A percentile compares a stretch with the other conserved stretches of the same genome.
phyloP scores from a whole-genome alignment of 192 early-diverging fungal genomes.

The Mortierella hygrophila region DNA sequence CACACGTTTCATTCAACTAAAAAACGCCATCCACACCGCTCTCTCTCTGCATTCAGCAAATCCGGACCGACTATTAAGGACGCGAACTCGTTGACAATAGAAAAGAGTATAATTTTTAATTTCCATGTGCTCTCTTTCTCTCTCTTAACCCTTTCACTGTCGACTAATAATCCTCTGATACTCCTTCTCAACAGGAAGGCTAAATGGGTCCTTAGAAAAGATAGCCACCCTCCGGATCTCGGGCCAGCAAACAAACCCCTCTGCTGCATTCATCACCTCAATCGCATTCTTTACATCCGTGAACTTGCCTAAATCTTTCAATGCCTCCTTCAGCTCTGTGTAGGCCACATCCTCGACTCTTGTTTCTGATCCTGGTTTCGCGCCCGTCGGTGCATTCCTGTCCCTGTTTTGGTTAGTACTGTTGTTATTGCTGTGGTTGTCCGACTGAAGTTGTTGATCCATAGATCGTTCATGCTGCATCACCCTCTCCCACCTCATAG shows the following conservation, averaged over 20 bases:
- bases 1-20: too few species aligned
- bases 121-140: background rate
- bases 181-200: background rate
- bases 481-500: background rate
- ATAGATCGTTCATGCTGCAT: background rate
- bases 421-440: background rate
- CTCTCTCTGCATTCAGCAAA: too few species aligned
- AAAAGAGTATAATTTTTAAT: background rate
- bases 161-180: background rate
- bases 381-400: background rate
- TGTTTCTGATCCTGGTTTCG: background rate
- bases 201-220: background rate
- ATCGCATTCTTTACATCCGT: background rate
- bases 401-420: background rate
- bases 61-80: too few species aligned
- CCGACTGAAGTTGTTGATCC: background rate
- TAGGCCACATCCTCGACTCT: background rate
- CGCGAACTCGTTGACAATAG: too few species aligned
- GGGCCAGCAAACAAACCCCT: background rate
- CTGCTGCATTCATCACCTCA: background rate
- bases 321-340: background rate
- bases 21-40: too few species aligned
- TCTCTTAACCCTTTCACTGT: too few species aligned
- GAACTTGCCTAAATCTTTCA: background rate
- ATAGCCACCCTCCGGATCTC: background rate